Base-by-base conservation (phyloP, 352 stramenopile species). In the Paralagenidium karlingii region DNA sequence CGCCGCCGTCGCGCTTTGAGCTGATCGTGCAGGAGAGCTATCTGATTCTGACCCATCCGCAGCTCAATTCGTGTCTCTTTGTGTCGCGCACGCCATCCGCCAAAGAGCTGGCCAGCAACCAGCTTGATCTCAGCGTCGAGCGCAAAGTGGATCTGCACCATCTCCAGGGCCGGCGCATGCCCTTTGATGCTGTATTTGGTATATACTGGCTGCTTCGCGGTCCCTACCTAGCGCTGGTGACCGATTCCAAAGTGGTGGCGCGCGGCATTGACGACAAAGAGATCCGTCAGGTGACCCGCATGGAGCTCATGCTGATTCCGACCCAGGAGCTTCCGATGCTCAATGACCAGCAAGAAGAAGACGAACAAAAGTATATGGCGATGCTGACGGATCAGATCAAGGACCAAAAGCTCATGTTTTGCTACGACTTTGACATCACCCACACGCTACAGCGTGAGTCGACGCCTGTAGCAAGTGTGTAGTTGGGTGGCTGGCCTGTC, bases 171-270 rank as follows among this genome's bases (percentile, higher is more conserved):
- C 73, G 76, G 12, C 68, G 65, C 39, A 77, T 89, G 65, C 51
- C 44, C 27, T 85, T 86, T 26, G 69, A 87, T 52, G 73, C 68
- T 22, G 80, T 89, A 48, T 89, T 82, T 53, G 71, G 75, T 48
- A 60, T 89, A 29, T 84, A 81, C 52, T 63, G 43, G 50, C 50
- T 86, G 52, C 57, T 86, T 21, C 61, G 64, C 2, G 71, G 75
- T 0, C 68, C 62, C 11, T 89, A 86, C 44, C 34, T 89, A 28
- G 71, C 75, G 19, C 55, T 86, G 9, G 73, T 83, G 29, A 86
- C 71, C 38, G 59, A 80, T 34, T 82, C 67, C 25, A 77, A 74
- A 47, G 40, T 68, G 28, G 68, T 55, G 38, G 68, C 61, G 1
- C 65, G 50, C 20, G 68, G 68, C 13, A 58, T 77, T 9, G 53